Evolutionary conservation across 306 rosid species (phyloP).

Genomic region (Canavalia ensiformis): DNA sequence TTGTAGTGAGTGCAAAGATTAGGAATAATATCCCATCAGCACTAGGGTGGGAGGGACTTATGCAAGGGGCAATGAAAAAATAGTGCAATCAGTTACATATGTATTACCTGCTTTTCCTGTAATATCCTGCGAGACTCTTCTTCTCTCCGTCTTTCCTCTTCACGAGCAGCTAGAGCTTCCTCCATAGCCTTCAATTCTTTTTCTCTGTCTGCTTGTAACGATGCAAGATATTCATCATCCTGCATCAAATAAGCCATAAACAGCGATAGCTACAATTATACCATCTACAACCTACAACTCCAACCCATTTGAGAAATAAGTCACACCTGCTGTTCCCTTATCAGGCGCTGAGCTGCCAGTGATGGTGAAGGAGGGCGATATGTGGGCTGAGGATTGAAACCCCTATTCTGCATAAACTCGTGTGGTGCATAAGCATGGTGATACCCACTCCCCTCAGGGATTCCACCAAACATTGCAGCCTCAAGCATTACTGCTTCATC

Average conservation of each 20-base stretch:
- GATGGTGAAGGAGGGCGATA: conserved; percentile 88
- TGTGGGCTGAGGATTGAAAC: conserved; percentile 52
- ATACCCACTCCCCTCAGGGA: conserved; percentile 80
- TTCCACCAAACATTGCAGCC: conserved; percentile 97
- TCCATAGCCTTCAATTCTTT: conserved; percentile 78
- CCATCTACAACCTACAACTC: conserved; percentile 33
- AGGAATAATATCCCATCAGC: not conserved
- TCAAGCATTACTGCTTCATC: conserved; percentile 98
- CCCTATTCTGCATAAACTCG: conserved; percentile 64
- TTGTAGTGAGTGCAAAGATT: not conserved
- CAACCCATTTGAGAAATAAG: conserved; percentile 34
- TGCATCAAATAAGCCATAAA: conserved; percentile 52
- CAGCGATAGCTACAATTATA: conserved; percentile 23
- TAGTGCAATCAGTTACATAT: conserved; percentile 22
- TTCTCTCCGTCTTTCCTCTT: conserved; percentile 78
- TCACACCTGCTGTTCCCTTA: conserved; percentile 93
- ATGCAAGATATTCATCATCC: conserved; percentile 96
- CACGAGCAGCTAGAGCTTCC: conserved; percentile 86
- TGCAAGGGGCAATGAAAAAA: conserved; percentile 2
- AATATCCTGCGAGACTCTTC: conserved; percentile 81
- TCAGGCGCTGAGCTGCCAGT: conserved; percentile 83
- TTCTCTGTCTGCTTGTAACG: conserved; percentile 91
- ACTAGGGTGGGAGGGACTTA: not conserved
- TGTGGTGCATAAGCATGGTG: conserved; percentile 74
- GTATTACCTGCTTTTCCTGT: conserved; percentile 82